These are phyloP conservation scores for Ceratocystis cubensis DNA, from an alignment of 2,329 filamentous ascomycete genomes.

Conservation along the genomic window DNA sequence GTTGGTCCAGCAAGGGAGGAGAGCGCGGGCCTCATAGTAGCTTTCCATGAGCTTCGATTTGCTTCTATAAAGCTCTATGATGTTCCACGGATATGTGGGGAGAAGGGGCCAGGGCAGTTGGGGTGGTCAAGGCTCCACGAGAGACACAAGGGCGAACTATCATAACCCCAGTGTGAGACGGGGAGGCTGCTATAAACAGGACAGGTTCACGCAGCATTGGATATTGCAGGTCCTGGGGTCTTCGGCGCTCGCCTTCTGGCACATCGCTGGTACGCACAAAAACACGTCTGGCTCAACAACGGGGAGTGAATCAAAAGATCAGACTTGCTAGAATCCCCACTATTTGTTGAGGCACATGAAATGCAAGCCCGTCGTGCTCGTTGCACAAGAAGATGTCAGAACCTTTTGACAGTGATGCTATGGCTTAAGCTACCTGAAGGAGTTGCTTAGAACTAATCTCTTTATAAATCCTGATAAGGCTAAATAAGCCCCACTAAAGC, in stretches of 20 bases:
- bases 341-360: not conserved
- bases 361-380: not conserved
- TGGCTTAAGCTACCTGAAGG: too few species aligned
- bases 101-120: not conserved
- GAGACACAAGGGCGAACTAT: not conserved
- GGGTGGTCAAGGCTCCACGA: not conserved
- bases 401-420: not conserved
- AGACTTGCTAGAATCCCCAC: not conserved
- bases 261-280: not conserved
- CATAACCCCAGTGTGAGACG: too few species aligned
- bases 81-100: not conserved
- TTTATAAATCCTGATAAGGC: not conserved
- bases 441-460: too few species aligned
- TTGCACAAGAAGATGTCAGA: slow-evolving; percentile 5
- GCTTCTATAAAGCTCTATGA: slow-evolving; percentile 8
- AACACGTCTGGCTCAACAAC: not conserved
- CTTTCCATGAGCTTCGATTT: not conserved
- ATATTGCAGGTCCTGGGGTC: not conserved
- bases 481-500: not conserved
- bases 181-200: not conserved
- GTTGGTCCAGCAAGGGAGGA: not conserved
- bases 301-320: not conserved
- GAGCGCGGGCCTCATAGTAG: not conserved
- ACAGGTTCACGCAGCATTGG: not conserved
- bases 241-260: slow-evolving; percentile 3